phyloP scores from a whole-genome alignment of 2,329 filamentous ascomycete species.

The Rasamsonia emersonii region DNA sequence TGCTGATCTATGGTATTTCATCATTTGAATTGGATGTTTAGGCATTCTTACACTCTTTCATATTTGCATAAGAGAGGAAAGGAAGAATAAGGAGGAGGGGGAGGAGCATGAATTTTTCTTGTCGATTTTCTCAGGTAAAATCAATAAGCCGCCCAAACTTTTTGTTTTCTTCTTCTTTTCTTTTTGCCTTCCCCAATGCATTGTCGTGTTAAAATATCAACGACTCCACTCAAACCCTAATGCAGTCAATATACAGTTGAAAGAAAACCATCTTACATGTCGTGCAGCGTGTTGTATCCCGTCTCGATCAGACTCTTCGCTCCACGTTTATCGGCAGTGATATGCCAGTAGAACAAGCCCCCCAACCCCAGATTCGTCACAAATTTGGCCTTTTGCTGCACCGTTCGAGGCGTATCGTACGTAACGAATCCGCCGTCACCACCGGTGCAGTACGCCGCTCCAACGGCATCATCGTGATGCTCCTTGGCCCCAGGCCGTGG shows the following conservation, averaged over 20 bases:
- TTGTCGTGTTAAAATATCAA: no score
- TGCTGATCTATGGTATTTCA: no score
- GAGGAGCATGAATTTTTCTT: no score
- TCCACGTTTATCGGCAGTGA: conserved; percentile 58
- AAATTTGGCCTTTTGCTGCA: conserved; percentile 65
- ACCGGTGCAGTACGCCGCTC: conserved; percentile 61
- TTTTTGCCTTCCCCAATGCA: no score
- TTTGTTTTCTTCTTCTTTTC: conserved; percentile 5
- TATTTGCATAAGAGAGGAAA: no score
- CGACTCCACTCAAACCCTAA: no score
- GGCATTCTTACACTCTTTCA: no score
- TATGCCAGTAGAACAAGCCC: conserved; percentile 75
- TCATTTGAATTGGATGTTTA: no score
- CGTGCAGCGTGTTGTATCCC: conserved; percentile 48
- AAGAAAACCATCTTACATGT: conserved; percentile 19
- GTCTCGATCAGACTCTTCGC: conserved; percentile 51
- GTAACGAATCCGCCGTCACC: conserved; percentile 69
- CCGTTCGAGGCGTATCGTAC: conserved; percentile 71
- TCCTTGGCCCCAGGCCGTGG: conserved; percentile 56
- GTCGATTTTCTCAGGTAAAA: no score
- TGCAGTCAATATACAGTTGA: not conserved
- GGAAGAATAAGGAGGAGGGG: no score
- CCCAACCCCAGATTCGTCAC: conserved; percentile 63
- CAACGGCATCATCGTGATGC: conserved; percentile 56
- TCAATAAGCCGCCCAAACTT: not conserved